Conservation (phyloP, 441 rosid genomes). For the Dalechampia spathulata region DNA sequence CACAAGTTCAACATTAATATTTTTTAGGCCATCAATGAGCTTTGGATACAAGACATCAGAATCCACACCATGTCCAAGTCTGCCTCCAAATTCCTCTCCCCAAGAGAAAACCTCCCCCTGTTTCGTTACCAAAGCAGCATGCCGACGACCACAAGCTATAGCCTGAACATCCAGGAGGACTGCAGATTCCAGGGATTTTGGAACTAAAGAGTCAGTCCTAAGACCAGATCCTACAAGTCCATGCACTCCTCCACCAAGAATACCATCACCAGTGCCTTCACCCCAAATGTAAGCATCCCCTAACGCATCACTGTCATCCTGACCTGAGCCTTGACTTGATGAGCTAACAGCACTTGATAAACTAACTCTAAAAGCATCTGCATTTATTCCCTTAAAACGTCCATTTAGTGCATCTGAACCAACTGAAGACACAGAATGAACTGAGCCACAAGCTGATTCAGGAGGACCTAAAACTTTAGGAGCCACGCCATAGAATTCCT, state of each 20-base stretch:
- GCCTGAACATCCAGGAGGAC: slow-evolving; percentile 92
- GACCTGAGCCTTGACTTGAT: slow-evolving; percentile 98
- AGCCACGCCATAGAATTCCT: slow-evolving; percentile 58
- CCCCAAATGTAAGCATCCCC: slow-evolving; percentile 99
- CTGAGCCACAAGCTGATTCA: slow-evolving; percentile 70
- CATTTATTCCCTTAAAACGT: slow-evolving; percentile 55
- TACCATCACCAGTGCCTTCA: slow-evolving; percentile 82
- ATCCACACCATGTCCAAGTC: slow-evolving; percentile 99
- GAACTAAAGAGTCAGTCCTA: slow-evolving; percentile 75
- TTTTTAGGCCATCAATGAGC: slow-evolving; percentile 74
- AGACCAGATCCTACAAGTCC: slow-evolving; percentile 49
- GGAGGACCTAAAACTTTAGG: slow-evolving; percentile 72
- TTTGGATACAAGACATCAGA: slow-evolving; percentile 86
- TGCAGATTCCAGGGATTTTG: slow-evolving; percentile 93
- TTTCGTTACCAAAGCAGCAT: slow-evolving; percentile 93
- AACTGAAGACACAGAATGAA: slow-evolving; percentile 74
- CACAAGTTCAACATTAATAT: slow-evolving; percentile 77
- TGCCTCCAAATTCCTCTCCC: slow-evolving; percentile 98
- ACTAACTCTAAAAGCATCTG: slow-evolving; percentile 91
- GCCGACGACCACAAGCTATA: slow-evolving; percentile 92
- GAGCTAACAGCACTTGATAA: slow-evolving; percentile 97
- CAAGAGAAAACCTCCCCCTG: slow-evolving; percentile 95
- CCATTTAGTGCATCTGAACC: slow-evolving; percentile 56
- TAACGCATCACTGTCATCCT: slow-evolving; percentile 94
- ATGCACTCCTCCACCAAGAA: slow-evolving; percentile 76